Conservation (phyloP, 441 rosid genomes). For the Arabidopsis lyrata region DNA sequence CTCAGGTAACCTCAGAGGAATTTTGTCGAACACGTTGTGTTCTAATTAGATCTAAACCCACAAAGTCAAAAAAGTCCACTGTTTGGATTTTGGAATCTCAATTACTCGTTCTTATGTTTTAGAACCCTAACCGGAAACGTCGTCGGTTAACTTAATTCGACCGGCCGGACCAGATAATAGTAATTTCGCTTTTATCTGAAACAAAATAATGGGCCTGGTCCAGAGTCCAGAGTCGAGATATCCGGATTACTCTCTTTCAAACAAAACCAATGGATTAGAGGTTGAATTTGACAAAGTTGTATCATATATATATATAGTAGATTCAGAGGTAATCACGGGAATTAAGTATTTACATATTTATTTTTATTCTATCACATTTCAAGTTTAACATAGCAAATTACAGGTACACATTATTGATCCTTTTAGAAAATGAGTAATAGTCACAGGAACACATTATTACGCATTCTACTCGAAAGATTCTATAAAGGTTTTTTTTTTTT, state of each 20-base stretch:
- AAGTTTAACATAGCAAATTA: background rate
- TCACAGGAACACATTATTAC: constrained; percentile 12
- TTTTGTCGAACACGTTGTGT: constrained; percentile 34
- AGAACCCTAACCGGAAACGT: constrained; percentile 16
- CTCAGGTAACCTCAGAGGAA: constrained; percentile 21
- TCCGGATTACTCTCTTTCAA: background rate
- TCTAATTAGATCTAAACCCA: constrained; percentile 12
- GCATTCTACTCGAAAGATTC: constrained; percentile 18
- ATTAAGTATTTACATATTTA: background rate
- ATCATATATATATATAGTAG: too few relatives aligned
- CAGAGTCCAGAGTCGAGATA: background rate
- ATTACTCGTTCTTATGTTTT: background rate
- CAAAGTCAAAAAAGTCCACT: background rate
- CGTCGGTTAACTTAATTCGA: constrained; percentile 13
- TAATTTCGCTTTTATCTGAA: background rate
- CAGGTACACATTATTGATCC: background rate
- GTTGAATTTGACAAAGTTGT: background rate
- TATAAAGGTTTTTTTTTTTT: background rate
- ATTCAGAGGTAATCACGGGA: background rate
- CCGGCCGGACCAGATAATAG: background rate
- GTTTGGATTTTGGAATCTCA: background rate
- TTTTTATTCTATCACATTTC: background rate
- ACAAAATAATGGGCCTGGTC: constrained; percentile 4
- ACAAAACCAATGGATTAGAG: background rate
- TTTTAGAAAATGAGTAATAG: background rate